Evolutionary conservation across 495 filamentous ascomycete genomes (phyloP).

Genomic region (Mycothermus thermophilus): DNA sequence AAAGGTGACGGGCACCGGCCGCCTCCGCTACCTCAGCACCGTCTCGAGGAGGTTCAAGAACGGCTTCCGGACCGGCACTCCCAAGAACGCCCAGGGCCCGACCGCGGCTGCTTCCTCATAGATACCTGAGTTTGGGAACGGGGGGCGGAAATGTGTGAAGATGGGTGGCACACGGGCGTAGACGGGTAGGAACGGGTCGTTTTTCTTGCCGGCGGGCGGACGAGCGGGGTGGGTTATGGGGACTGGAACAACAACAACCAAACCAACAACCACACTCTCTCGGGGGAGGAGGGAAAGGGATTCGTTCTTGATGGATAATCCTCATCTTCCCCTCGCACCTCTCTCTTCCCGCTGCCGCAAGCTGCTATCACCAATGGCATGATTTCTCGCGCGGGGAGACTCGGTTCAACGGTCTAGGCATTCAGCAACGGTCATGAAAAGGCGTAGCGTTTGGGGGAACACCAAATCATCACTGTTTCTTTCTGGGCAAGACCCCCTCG

Average conservation of each 20-base stretch:
- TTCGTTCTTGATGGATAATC: too few species aligned
- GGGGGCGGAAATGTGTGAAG: too few species aligned
- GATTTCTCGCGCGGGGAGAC: constrained; percentile 19
- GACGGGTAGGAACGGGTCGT: constrained; percentile 16
- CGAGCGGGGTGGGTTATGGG: constrained; percentile 22
- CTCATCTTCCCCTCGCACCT: constrained; percentile 16
- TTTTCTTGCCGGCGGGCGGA: too few species aligned
- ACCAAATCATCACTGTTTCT: constrained; percentile 4
- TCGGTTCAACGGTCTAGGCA: constrained; percentile 17
- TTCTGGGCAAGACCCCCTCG: constrained; percentile 7
- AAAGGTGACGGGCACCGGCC: constrained; percentile 95
- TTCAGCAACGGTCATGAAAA: constrained; percentile 22
- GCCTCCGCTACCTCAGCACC: constrained; percentile 81
- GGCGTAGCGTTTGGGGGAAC: constrained; percentile 21
- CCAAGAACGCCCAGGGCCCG: constrained; percentile 69
- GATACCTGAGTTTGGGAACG: too few species aligned
- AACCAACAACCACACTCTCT: too few species aligned
- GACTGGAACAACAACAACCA: too few species aligned
- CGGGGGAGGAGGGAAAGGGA: too few species aligned
- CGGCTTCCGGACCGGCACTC: constrained; percentile 82
- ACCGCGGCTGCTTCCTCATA: constrained; percentile 11
- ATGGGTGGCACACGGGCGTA: constrained; percentile 12
- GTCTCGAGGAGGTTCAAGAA: constrained; percentile 87
- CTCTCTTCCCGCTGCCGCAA: constrained; percentile 17
- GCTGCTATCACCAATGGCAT: constrained; percentile 20